Evolutionary conservation across 2,329 filamentous ascomycete species (phyloP).

Genomic region (Talaromyces sp.): DNA sequence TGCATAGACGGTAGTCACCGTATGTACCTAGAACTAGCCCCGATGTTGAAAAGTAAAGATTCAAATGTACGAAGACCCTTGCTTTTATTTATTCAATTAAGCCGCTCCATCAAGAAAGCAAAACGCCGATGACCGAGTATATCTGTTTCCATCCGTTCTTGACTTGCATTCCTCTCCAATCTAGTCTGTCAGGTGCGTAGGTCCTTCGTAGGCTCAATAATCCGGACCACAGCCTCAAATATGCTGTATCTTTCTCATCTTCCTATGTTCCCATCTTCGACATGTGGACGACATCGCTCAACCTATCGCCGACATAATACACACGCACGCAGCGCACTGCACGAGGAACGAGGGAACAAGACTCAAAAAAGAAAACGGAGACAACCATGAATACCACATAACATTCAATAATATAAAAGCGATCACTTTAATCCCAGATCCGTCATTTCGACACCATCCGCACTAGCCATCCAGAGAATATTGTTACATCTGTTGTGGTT

Average conservation of each 20-base stretch:
- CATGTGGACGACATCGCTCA: not conserved
- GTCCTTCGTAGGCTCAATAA: not conserved
- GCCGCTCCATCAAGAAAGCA: not conserved
- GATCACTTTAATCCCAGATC: slow-evolving; percentile 38
- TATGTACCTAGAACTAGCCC: too few relatives aligned
- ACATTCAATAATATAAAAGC: not conserved
- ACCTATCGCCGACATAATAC: not conserved
- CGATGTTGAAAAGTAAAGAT: too few relatives aligned
- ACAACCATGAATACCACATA: not conserved
- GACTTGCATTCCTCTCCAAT: not conserved
- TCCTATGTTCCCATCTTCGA: not conserved
- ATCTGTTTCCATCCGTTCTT: not conserved
- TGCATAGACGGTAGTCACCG: not conserved
- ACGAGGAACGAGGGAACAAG: not conserved
- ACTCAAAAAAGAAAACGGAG: not conserved
- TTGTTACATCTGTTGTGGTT: slow-evolving; percentile 72
- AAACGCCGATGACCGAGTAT: slow-evolving; percentile 5
- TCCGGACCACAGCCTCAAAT: not conserved
- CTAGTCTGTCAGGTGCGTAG: not conserved
- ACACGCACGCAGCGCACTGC: not conserved
- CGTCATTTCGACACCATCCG: slow-evolving; percentile 50
- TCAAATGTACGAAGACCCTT: not conserved
- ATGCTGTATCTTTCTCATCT: not conserved
- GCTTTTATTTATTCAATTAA: not conserved
- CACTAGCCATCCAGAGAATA: slow-evolving; percentile 81